A percentile compares a stretch with the other conserved stretches of the same genome.
Evolutionary conservation across 2,329 filamentous ascomycete species (phyloP).

Genomic region (Stagonosporopsis rhizophila): DNA sequence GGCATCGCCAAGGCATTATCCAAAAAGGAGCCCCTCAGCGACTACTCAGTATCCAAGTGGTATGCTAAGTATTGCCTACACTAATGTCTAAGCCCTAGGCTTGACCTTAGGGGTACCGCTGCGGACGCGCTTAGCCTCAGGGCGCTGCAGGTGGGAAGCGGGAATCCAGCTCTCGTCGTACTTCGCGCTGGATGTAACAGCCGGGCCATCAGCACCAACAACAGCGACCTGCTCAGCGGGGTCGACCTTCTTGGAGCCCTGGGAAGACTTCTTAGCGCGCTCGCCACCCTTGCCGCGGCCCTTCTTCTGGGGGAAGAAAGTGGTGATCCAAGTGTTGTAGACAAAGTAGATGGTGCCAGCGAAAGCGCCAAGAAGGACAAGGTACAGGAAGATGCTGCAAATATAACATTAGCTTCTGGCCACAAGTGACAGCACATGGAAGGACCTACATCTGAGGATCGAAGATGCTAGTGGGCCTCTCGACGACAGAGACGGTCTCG

Average conservation of each 20-base stretch:
- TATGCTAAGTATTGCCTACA: background rate
- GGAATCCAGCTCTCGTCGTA: slow-evolving; percentile 97
- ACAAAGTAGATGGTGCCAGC: slow-evolving; percentile 89
- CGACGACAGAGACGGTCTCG: slow-evolving; percentile 83
- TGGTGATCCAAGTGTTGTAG: slow-evolving; percentile 97
- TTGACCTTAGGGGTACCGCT: slow-evolving; percentile 53
- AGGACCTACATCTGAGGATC: slow-evolving; percentile 88
- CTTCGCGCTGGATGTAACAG: slow-evolving; percentile 73
- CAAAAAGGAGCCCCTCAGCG: background rate
- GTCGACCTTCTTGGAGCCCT: slow-evolving; percentile 72
- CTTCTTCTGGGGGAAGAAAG: slow-evolving; percentile 87
- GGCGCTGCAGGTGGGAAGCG: slow-evolving; percentile 84
- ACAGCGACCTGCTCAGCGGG: slow-evolving; percentile 65
- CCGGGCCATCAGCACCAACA: slow-evolving; percentile 74
- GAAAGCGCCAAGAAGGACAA: slow-evolving; percentile 82
- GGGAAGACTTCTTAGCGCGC: slow-evolving; percentile 66
- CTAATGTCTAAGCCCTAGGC: slow-evolving; percentile 30
- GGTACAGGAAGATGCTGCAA: slow-evolving; percentile 91
- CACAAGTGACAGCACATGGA: background rate
- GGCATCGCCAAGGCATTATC: background rate
- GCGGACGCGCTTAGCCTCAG: slow-evolving; percentile 70
- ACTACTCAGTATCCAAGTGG: background rate
- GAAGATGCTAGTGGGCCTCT: slow-evolving; percentile 88
- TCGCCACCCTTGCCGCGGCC: slow-evolving; percentile 68
- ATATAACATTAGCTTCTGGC: slow-evolving; percentile 22